Conservation (phyloP, 208 protist species). For the Angomonas deanei region DNA sequence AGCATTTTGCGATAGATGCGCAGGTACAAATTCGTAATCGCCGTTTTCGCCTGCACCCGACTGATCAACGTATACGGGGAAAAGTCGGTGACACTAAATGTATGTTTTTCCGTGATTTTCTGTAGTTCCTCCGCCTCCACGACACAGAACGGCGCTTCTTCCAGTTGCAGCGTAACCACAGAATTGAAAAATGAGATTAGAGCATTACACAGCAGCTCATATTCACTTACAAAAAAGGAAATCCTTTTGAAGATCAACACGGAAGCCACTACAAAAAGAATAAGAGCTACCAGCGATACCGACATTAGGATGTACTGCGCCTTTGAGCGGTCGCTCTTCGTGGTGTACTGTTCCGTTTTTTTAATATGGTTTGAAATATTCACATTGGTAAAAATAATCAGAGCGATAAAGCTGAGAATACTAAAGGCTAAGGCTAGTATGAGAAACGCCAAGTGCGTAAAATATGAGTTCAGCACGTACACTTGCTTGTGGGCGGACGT, state of each 20-base stretch:
- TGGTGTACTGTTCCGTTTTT: background rate
- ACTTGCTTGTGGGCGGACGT: no score
- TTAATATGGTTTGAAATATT: background rate
- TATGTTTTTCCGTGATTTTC: background rate
- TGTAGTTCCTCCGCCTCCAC: background rate
- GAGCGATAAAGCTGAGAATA: background rate
- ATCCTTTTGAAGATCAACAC: background rate
- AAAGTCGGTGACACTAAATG: background rate
- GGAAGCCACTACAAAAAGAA: background rate
- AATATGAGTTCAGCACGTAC: no score
- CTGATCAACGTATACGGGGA: background rate
- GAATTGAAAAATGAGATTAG: background rate
- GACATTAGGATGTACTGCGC: conserved; percentile 18
- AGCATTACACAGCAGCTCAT: background rate
- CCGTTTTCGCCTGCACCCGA: background rate
- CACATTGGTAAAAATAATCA: background rate
- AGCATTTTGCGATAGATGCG: background rate
- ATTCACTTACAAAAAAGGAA: background rate
- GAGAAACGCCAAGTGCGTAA: no score
- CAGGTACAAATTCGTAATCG: background rate
- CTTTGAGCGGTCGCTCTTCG: background rate
- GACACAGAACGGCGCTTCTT: background rate
- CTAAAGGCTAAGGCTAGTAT: no score
- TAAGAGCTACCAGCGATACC: conserved; percentile 9
- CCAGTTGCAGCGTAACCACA: background rate